phyloP scores from a whole-genome alignment of 805 yeast species.

The Starmerella geochares region DNA sequence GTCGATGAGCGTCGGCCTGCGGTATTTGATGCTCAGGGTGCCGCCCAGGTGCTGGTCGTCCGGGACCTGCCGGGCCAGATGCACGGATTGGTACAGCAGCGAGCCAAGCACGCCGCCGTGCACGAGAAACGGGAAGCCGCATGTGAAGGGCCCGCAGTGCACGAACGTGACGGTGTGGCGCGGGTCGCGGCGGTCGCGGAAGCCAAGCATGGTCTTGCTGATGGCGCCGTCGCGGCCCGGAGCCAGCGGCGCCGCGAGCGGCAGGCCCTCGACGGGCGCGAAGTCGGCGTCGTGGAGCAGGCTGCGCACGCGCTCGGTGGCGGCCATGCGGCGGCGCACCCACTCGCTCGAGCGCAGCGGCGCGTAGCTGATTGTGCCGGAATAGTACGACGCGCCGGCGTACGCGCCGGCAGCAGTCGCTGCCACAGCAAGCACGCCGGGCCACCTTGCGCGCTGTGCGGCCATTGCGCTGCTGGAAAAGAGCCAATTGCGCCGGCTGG shows the following conservation, averaged over 20 bases:
- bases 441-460: not conserved
- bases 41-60: conserved; percentile 11
- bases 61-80: conserved; percentile 41
- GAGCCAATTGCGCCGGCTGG: not conserved
- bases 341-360: conserved; percentile 12
- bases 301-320: conserved; percentile 43
- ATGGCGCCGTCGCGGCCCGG: conserved; percentile 45
- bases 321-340: conserved; percentile 8
- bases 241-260: conserved; percentile 36
- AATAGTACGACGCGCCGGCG: conserved; percentile 2
- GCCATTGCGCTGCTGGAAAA: not conserved
- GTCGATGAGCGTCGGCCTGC: conserved; percentile 65
- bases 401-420: conserved; percentile 6
- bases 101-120: conserved; percentile 88
- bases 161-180: conserved; percentile 56
- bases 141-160: conserved; percentile 65
- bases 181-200: conserved; percentile 48
- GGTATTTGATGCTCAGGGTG: conserved; percentile 40
- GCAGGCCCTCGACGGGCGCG: conserved; percentile 33
- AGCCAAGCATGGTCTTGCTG: conserved; percentile 59
- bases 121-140: conserved; percentile 78
- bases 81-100: conserved; percentile 56
- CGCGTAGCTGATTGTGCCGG: conserved; percentile 11
- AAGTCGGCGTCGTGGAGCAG: conserved; percentile 36
- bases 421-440: not conserved